Percentiles rank a stretch among this genome's conserved stretches.
These are phyloP conservation scores for Carex parvula DNA, from an alignment of 176 grass and related monocot genomes.

Conservation along the genomic window DNA sequence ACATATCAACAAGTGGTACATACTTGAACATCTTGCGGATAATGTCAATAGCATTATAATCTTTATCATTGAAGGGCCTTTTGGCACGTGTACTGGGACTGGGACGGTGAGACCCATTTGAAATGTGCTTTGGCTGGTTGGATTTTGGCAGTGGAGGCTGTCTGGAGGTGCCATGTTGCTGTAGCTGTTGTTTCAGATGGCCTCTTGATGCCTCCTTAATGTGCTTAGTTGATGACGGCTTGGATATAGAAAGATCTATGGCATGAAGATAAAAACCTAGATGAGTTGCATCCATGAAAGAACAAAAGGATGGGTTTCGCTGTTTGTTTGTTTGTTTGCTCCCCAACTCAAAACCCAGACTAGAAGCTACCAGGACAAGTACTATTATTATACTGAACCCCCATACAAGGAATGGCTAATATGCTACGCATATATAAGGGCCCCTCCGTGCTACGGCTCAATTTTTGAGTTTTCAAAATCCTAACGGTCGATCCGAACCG, in stretches of 20 bases:
- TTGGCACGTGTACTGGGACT: conserved; percentile 18
- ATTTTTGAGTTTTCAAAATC: too few relatives aligned
- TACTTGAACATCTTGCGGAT: conserved; percentile 42
- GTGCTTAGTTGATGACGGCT: background rate
- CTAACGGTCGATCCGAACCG: too few relatives aligned
- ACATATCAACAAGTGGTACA: background rate
- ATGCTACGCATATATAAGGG: too few relatives aligned
- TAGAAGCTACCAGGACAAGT: background rate
- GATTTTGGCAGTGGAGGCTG: conserved; percentile 27
- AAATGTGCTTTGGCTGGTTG: conserved; percentile 34
- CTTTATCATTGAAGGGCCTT: conserved; percentile 43
- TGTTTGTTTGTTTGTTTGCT: background rate
- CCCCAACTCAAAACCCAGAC: background rate
- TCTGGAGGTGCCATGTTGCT: background rate
- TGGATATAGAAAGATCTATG: conserved; percentile 26
- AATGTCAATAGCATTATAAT: conserved; percentile 45
- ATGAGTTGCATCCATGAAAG: conserved; percentile 38
- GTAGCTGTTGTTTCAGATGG: conserved; percentile 1
- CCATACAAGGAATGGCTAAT: too few relatives aligned
- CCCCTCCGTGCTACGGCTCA: too few relatives aligned
- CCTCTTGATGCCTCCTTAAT: conserved; percentile 16
- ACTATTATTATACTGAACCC: background rate
- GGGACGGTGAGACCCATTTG: conserved; percentile 10
- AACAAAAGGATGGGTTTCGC: background rate
- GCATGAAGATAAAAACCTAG: conserved; percentile 33